These are phyloP conservation scores for Neoboletus brunneissimus DNA, from an alignment of 768 basidiomycete genomes.

Conservation along the genomic window DNA sequence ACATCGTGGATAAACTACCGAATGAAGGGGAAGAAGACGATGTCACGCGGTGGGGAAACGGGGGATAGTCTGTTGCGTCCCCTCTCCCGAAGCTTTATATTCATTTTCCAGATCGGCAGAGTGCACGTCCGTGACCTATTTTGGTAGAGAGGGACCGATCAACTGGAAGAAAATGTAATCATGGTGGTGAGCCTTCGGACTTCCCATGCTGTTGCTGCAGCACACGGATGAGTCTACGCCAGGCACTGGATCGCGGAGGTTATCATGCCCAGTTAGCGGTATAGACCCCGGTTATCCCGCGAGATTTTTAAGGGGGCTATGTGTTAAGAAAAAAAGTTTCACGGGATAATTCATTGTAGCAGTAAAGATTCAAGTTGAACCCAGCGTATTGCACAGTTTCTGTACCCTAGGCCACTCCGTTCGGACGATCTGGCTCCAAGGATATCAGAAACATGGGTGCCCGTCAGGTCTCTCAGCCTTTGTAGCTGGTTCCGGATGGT, in stretches of 20 bases:
- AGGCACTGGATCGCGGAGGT: conserved; percentile 6
- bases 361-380: background rate
- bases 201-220: conserved; percentile 11
- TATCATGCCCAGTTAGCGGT: conserved; percentile 12
- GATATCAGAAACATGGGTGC: background rate
- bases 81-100: conserved; percentile 17
- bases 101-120: background rate
- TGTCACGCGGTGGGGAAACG: background rate
- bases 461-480: background rate
- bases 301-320: background rate
- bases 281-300: conserved; percentile 14
- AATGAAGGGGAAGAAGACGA: background rate
- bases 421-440: background rate
- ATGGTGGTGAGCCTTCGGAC: background rate
- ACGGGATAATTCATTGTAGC: background rate
- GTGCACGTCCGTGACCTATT: background rate
- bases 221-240: background rate
- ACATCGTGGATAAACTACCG: conserved; percentile 14
- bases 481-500: background rate
- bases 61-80: background rate
- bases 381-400: background rate
- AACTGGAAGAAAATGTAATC: conserved; percentile 1
- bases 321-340: conserved; percentile 1
- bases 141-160: background rate
- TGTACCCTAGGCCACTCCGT: background rate